Conservation (phyloP, 495 filamentous ascomycete genomes). For the Xylaria cubensis region DNA sequence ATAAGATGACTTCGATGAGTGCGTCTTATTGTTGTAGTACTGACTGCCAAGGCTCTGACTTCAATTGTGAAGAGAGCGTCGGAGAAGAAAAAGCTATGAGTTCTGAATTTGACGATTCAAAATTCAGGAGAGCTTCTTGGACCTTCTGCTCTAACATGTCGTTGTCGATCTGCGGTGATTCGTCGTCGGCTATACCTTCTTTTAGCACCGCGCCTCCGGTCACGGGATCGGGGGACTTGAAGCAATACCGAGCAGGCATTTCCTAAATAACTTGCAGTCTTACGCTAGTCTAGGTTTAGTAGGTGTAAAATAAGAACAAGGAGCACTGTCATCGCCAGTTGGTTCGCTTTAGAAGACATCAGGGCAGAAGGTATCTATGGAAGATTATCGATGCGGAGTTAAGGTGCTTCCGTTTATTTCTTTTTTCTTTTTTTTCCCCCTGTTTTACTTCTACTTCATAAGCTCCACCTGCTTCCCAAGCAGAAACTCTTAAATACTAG, state of each 20-base stretch:
- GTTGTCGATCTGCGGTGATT: not conserved
- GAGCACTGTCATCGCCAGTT: not conserved
- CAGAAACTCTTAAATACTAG: no score
- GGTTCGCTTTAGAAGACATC: not conserved
- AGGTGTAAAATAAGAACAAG: no score
- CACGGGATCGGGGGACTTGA: not conserved
- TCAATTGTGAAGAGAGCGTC: not conserved
- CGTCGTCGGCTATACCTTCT: not conserved
- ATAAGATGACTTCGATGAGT: not conserved
- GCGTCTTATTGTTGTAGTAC: not conserved
- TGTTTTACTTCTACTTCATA: no score
- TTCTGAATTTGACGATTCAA: not conserved
- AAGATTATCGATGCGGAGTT: not conserved
- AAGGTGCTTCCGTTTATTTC: no score
- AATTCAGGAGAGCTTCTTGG: not conserved
- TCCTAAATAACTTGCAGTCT: not conserved
- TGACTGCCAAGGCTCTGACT: not conserved
- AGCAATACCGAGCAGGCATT: not conserved
- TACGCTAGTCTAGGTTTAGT: not conserved
- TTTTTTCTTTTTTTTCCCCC: no score
- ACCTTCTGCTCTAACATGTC: not conserved
- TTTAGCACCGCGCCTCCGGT: not conserved
- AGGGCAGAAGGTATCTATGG: not conserved
- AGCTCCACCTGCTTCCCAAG: no score
- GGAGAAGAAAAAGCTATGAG: not conserved